Percentiles rank a stretch among this genome's conserved stretches.
phyloP scores from a whole-genome alignment of 805 yeast species.

The Candida endomychidarum region DNA sequence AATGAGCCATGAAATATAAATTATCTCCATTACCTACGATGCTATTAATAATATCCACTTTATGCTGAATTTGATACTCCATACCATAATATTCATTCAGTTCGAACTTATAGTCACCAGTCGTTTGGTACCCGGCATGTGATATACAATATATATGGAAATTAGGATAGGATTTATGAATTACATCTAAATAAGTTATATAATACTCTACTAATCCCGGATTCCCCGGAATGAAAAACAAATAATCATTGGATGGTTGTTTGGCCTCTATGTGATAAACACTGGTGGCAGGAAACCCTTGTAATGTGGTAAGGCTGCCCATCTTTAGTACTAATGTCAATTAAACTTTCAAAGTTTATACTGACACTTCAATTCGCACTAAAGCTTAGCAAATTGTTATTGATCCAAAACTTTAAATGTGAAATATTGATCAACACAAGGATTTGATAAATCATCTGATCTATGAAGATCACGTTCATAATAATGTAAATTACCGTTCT shows the following conservation, averaged over 20 bases:
- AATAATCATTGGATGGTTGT: constrained; percentile 18
- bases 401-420: constrained; percentile 2
- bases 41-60: constrained; percentile 47
- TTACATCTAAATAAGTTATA: constrained; percentile 46
- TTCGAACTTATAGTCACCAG: constrained; percentile 25
- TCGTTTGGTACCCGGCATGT: constrained; percentile 56
- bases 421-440: constrained; percentile 5
- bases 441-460: constrained; percentile 28
- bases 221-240: constrained; percentile 68
- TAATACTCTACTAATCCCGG: constrained; percentile 74
- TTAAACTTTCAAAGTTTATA: too few relatives aligned
- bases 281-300: constrained; percentile 26
- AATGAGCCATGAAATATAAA: constrained; percentile 61
- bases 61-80: constrained; percentile 59
- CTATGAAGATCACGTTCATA: constrained; percentile 61
- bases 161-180: constrained; percentile 43
- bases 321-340: too few relatives aligned
- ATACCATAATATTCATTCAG: constrained; percentile 32
- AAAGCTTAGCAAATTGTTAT: constrained; percentile 15
- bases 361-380: not conserved
- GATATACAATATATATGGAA: constrained; percentile 60
- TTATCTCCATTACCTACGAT: constrained; percentile 18
- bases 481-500: constrained; percentile 52
- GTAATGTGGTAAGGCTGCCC: constrained; percentile 15
- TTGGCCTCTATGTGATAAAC: constrained; percentile 24